Evolutionary conservation across 2,329 filamentous ascomycete genomes (phyloP).

Genomic region (Tolypocladium cylindrosporum): DNA sequence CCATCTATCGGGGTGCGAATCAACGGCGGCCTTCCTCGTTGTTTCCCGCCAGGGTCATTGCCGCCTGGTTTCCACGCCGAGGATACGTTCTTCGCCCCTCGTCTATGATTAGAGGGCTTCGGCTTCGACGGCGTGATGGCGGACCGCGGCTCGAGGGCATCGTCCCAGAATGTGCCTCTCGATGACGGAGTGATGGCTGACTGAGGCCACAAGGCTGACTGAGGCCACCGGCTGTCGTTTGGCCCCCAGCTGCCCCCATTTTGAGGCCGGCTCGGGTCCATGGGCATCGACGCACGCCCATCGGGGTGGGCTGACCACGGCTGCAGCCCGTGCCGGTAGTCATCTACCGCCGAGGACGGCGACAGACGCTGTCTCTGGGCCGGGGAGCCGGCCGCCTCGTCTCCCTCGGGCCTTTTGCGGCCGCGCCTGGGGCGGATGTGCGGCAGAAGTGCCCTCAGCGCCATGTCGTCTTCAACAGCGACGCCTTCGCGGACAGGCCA

Average conservation of each 20-base stretch:
- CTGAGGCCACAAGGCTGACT: conserved; percentile 67
- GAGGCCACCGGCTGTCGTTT: conserved; percentile 58
- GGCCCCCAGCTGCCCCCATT: conserved; percentile 15
- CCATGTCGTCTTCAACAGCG: conserved; percentile 77
- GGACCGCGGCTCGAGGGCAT: conserved; percentile 55
- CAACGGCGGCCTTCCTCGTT: conserved; percentile 70
- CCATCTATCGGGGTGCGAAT: conserved; percentile 50
- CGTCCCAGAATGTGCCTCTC: conserved; percentile 43
- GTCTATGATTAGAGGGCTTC: conserved; percentile 39
- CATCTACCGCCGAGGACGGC: conserved; percentile 34
- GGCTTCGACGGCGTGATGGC: conserved; percentile 59
- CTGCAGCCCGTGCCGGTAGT: conserved; percentile 23
- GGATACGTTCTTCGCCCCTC: conserved; percentile 76
- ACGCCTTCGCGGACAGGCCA: conserved; percentile 70
- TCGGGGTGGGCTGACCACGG: conserved; percentile 38
- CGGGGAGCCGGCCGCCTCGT: conserved; percentile 37
- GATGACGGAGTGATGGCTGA: conserved; percentile 65
- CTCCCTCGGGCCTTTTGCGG: conserved; percentile 54
- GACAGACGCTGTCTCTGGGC: conserved; percentile 55
- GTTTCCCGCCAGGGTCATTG: conserved; percentile 54
- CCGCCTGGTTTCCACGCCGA: conserved; percentile 75
- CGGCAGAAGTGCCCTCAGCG: conserved; percentile 72
- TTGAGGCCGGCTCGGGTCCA: conserved; percentile 24
- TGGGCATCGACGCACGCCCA: conserved; percentile 19
- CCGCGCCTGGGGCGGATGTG: conserved; percentile 58